phyloP scores from a whole-genome alignment of 1,284 basidiomycete genomes.

The Athelia sp. region DNA sequence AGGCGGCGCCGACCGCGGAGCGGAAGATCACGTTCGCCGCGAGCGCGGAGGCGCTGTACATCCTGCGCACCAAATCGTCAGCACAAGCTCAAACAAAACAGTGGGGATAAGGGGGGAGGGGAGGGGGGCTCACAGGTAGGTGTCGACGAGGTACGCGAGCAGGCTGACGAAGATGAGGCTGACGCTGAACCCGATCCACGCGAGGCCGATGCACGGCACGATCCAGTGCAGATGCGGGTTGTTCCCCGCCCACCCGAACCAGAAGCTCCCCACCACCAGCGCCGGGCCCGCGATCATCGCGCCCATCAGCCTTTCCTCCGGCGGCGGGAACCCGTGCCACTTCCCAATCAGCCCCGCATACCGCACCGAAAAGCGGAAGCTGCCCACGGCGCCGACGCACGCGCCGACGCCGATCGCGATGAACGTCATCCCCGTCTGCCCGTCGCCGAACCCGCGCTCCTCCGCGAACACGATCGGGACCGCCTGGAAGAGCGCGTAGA shows the following conservation, averaged over 20 bases:
- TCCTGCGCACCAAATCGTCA: constrained; percentile 30
- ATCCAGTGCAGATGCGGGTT: constrained; percentile 19
- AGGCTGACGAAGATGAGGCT: constrained; percentile 27
- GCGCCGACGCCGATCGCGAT: constrained; percentile 34
- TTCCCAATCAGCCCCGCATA: constrained; percentile 38
- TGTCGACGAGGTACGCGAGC: constrained; percentile 49
- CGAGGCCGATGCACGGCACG: constrained; percentile 18
- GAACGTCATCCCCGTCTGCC: constrained; percentile 30
- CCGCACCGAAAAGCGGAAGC: constrained; percentile 17
- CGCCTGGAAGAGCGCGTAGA: constrained; percentile 27
- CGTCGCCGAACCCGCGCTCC: constrained; percentile 22
- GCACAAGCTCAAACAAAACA: constrained; percentile 65
- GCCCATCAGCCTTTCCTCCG: constrained; percentile 46
- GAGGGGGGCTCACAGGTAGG: constrained; percentile 39
- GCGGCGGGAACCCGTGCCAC: constrained; percentile 54
- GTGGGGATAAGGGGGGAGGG: constrained; percentile 43
- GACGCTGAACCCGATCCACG: constrained; percentile 22
- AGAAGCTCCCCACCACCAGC: constrained; percentile 36
- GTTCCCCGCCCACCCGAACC: constrained; percentile 30
- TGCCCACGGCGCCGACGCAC: constrained; percentile 16
- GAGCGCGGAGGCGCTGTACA: constrained; percentile 68
- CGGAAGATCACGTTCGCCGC: constrained; percentile 69
- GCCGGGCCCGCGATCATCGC: constrained; percentile 38
- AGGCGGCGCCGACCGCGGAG: constrained; percentile 59
- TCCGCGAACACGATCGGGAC: constrained; percentile 3